These are phyloP conservation scores for Claviceps arundinis DNA, from an alignment of 2,329 filamentous ascomycete species.

Conservation along the genomic window DNA sequence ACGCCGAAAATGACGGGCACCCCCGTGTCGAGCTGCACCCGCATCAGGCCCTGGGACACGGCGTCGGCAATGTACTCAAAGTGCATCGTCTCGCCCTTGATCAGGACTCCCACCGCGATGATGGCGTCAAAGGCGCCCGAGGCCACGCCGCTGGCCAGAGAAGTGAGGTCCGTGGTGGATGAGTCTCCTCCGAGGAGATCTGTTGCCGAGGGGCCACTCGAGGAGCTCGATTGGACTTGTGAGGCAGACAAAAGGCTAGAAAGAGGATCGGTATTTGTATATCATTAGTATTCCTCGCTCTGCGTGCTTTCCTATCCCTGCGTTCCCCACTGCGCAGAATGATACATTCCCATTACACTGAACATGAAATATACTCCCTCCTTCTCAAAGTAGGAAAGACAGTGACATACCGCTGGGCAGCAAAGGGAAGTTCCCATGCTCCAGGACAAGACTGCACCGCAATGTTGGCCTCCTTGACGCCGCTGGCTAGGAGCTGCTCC, in stretches of 20 bases:
- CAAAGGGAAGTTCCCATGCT: conserved; percentile 87
- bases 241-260: conserved; percentile 69
- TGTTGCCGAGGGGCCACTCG: conserved; percentile 51
- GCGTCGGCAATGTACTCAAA: conserved; percentile 97
- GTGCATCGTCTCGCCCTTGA: conserved; percentile 99
- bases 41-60: conserved; percentile 86
- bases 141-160: conserved; percentile 24
- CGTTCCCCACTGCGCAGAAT: not conserved
- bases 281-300: not conserved
- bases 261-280: not conserved
- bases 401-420: conserved; percentile 57
- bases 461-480: conserved; percentile 81
- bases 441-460: conserved; percentile 82
- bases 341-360: not conserved
- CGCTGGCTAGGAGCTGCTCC: conserved; percentile 61
- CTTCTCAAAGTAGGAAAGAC: not conserved
- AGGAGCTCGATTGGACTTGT: conserved; percentile 63
- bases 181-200: conserved; percentile 53
- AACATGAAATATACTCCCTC: too few species aligned
- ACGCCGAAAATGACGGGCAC: conserved; percentile 87
- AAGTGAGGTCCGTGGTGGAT: conserved; percentile 53
- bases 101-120: conserved; percentile 87
- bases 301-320: not conserved
- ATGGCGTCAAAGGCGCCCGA: conserved; percentile 75
- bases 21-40: conserved; percentile 77